A percentile compares a stretch with the other conserved stretches of the same genome.
These are phyloP conservation scores for Schizochytrium sp. DNA, from an alignment of 108 stramenopile genomes.

Conservation along the genomic window DNA sequence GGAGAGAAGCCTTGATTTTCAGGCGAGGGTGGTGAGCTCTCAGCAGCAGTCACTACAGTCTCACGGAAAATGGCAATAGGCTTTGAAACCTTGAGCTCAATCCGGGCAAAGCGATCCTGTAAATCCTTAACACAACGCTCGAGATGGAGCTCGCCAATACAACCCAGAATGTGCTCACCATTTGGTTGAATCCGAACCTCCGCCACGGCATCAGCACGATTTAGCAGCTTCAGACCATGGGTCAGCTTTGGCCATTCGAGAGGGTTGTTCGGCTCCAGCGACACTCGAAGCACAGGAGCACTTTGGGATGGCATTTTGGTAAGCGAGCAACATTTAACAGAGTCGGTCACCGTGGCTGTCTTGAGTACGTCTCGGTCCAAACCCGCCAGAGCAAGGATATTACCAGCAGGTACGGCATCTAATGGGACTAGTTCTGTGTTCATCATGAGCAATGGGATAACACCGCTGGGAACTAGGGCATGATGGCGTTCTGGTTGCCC, in stretches of 20 bases:
- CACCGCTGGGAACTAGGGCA: conserved; percentile 59
- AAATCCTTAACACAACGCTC: conserved; percentile 75
- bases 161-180: conserved; percentile 74
- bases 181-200: conserved; percentile 69
- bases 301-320: conserved; percentile 75
- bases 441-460: conserved; percentile 74
- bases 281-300: conserved; percentile 75
- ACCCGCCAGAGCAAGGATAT: conserved; percentile 72
- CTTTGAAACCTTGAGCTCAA: conserved; percentile 63
- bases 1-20: not conserved
- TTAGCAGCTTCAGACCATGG: conserved; percentile 72
- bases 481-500: conserved; percentile 63
- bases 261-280: conserved; percentile 71
- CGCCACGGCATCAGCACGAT: conserved; percentile 77
- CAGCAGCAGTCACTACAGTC: conserved; percentile 32
- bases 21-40: not conserved
- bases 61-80: conserved; percentile 67
- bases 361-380: conserved; percentile 71
- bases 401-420: conserved; percentile 72
- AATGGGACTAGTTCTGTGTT: conserved; percentile 71
- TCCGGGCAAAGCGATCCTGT: conserved; percentile 47
- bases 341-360: conserved; percentile 70
- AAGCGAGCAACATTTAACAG: conserved; percentile 65
- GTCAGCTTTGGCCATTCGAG: conserved; percentile 69
- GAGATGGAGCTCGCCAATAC: conserved; percentile 77